phyloP scores from a whole-genome alignment of 2,329 filamentous ascomycete genomes.

The Septoria petroselini region DNA sequence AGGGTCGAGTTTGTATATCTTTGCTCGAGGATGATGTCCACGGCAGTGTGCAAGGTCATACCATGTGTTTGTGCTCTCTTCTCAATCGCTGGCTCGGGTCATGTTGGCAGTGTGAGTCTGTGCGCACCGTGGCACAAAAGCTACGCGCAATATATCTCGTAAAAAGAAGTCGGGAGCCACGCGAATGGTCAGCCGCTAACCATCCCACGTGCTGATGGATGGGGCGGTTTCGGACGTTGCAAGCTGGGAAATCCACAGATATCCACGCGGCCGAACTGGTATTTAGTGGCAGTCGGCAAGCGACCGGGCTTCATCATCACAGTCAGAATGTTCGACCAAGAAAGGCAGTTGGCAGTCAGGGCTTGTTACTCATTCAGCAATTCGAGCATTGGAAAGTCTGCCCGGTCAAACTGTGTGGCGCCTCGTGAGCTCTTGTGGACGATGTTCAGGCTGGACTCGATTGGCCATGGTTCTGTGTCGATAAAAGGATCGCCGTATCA shows the following conservation, averaged over 20 bases:
- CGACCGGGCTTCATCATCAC: too few relatives aligned
- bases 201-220: background rate
- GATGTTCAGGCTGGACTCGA: background rate
- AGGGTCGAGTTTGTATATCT: background rate
- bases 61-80: too few relatives aligned
- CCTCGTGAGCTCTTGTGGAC: background rate
- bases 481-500: slow-evolving; percentile 7
- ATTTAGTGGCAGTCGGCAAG: too few relatives aligned
- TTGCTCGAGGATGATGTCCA: background rate
- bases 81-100: background rate
- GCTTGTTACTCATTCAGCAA: background rate
- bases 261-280: too few relatives aligned
- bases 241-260: too few relatives aligned
- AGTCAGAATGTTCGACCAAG: too few relatives aligned
- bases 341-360: background rate
- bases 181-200: slow-evolving; percentile 7
- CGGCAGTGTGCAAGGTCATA: too few relatives aligned
- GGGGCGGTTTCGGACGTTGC: slow-evolving; percentile 1
- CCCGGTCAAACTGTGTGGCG: background rate
- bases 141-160: slow-evolving; percentile 4
- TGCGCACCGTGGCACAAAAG: background rate
- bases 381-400: background rate
- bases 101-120: background rate
- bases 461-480: background rate
- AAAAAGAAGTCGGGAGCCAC: slow-evolving; percentile 4